Evolutionary conservation across 1,284 basidiomycete species (phyloP), one percentile per base, ranked within the genome.

Genomic region (Pseudozyma thailandica): DNA sequence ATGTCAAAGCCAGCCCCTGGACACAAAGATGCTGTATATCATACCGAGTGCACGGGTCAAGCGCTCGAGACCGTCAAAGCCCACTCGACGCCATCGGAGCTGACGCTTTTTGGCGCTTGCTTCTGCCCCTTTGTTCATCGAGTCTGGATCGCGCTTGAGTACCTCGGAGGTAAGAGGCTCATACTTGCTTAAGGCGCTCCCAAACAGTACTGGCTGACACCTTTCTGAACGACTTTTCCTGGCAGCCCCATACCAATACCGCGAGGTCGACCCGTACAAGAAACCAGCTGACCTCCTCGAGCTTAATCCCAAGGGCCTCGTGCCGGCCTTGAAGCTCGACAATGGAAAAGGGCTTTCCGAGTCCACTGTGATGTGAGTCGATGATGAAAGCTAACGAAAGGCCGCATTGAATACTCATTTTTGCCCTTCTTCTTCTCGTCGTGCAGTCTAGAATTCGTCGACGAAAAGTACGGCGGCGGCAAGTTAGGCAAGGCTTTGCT

Each of bases 231-330:
- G n/a, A n/a, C 63, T 41, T 46, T 21, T 23, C 5, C 27, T 39
- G 16, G 20, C 52, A 71, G 68, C 56, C 25, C 74, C 69, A 10
- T 71, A 68, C 33, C 58, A 52, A 50, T 74, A 90, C 88, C 45
- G 61, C 74, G 90, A 92, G 82, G 90, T 92, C 26, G 90, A 92
- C 82, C 90, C 90, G 1, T 92, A 92, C 85, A 88, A 88, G 84
- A 92, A 92, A 76, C 90, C 91, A 0, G 83, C 87, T 49, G 90
- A 90, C 31, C 86, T 92, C n/a, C 84, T 92, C 12, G 88, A 91
- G 49, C 86, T 91, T 16, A 91, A 90, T 20, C 90, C 90, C 0
- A 91, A 90, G 78, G 91, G 91, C 0, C 86, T 92, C 2, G 90
- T 92, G 1, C 91, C 91, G 0, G 90, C 87, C 0, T 78, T 92